Evolutionary conservation across 2,329 filamentous ascomycete genomes (phyloP), one percentile per base, ranked within the genome.

Genomic region (Zymoseptoria ardabiliae): DNA sequence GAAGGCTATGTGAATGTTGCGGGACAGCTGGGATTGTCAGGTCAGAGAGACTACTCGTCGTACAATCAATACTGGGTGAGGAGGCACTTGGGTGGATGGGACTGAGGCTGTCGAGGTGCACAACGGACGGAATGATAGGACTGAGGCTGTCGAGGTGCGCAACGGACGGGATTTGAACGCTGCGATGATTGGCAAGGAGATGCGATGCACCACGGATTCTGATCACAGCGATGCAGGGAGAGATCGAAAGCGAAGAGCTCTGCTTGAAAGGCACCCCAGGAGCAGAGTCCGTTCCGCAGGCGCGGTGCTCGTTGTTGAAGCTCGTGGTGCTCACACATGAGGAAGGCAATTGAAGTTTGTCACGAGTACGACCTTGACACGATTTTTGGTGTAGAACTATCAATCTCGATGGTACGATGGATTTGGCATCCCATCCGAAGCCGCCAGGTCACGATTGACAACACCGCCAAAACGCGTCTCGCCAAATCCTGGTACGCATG

Each of bases 1-100:
- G 70, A 72, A 30, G 70, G 70, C n/a, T 72, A 72, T 62, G 64
- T 70, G 22, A 72, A 72, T 59, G 64, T 72, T 19, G 70, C 70
- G 13, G 58, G 59, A 13, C 68, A 72, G 57, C 54, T 72, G 48
- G 70, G 70, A 0, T 23, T 72, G n/a, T 65, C 62, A 45, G 66
- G 65, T 10, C 49, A 52, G 21, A 63, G 70, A 22, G 70, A 72
- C 48, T 69, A 70, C 51, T 70, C 69, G 4, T 68, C 68, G 2
- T 72, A 72, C 45, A 61, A 71, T 56, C 59, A 65, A 5, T 66
- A 61, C 25, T 69, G 68, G 66, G 55, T 67, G 1, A 50, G 65
- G 7, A 52, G 58, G 13, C 59, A 66, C 48, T 48, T 55, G 23
- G 50, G 58, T 23, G 30, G 52, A 54, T 60, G 59, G 3, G 23